Conservation (phyloP, 2,329 filamentous ascomycete species). For the Coniochaeta sp. region DNA sequence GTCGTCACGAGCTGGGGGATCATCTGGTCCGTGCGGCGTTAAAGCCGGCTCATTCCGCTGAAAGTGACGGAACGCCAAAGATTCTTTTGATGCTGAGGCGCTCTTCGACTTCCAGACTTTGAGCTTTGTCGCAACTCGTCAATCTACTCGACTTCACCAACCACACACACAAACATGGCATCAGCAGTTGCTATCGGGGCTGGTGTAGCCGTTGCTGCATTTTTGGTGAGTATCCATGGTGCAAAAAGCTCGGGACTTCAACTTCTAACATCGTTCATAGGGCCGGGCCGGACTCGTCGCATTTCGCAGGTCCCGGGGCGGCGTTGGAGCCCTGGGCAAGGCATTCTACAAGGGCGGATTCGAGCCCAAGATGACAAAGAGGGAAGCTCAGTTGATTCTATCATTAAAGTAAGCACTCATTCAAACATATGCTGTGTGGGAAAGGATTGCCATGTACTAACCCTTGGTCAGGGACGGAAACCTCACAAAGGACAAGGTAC, state of each 20-base stretch:
- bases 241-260: too few species aligned
- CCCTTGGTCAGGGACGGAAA: conserved; percentile 63
- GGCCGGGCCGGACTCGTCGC: conserved; percentile 90
- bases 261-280: conserved; percentile 36
- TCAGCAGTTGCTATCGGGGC: conserved; percentile 51
- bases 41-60: not conserved
- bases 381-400: conserved; percentile 84
- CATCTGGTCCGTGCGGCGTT: not conserved
- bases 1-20: too few species aligned
- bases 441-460: not conserved
- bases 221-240: conserved; percentile 40
- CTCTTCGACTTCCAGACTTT: not conserved
- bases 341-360: conserved; percentile 99
- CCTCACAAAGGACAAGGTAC: conserved; percentile 85
- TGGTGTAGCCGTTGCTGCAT: conserved; percentile 58
- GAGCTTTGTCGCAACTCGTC: conserved; percentile 4
- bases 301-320: conserved; percentile 71
- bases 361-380: conserved; percentile 85
- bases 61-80: conserved; percentile 3
- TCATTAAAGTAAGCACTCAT: conserved; percentile 66
- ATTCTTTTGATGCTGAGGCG: conserved; percentile 1
- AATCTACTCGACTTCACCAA: not conserved
- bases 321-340: conserved; percentile 73
- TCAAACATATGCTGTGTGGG: not conserved
- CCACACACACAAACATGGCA: conserved; percentile 37